Conservation (phyloP, 768 basidiomycete species). For the Russula virescens region DNA sequence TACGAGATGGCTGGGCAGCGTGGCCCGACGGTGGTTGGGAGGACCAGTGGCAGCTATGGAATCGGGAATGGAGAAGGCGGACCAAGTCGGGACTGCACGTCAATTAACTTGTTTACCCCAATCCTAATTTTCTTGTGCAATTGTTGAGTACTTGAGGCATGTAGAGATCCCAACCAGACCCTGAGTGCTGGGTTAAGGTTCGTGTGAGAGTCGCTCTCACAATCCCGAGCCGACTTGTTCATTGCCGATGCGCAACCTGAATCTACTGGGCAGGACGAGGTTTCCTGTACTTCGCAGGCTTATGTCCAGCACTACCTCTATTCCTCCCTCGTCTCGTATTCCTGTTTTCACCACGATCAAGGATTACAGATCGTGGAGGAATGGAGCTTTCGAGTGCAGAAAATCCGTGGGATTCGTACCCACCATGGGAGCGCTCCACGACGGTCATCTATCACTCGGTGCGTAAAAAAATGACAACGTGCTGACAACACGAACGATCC, state of each 20-base stretch:
- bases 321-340: conserved; percentile 34
- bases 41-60: conserved; percentile 65
- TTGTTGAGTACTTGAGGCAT: no score
- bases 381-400: conserved; percentile 46
- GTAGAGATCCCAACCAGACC: background rate
- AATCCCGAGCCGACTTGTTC: background rate
- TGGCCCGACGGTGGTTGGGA: conserved; percentile 78
- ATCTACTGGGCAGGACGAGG: no score
- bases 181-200: background rate
- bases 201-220: background rate
- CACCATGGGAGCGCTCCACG: conserved; percentile 96
- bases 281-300: background rate
- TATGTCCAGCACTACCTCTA: conserved; percentile 1
- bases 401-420: conserved; percentile 89
- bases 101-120: background rate
- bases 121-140: no score
- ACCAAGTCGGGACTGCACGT: conserved; percentile 13
- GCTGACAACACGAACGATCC: background rate
- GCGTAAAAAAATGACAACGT: conserved; percentile 27
- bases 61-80: conserved; percentile 46
- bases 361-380: conserved; percentile 69
- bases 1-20: conserved; percentile 78
- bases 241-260: no score
- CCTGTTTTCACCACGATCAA: conserved; percentile 53
- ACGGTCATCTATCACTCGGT: conserved; percentile 91